Evolutionary conservation across 164 flowering plant species (phyloP).

Genomic region (Vitis rotundifolia): DNA sequence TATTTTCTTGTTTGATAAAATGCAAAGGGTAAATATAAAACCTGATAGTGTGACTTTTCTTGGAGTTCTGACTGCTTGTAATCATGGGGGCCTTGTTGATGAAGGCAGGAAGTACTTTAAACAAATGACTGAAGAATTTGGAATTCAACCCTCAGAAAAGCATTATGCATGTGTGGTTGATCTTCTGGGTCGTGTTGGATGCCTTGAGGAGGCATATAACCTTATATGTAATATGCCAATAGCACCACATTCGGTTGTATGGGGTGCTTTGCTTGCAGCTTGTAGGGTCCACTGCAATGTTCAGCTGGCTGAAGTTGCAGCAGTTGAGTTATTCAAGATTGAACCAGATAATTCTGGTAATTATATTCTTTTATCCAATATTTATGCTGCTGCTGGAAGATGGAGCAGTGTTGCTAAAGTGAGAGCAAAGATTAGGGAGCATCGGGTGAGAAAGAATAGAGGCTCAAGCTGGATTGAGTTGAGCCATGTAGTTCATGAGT

Average conservation of each 20-base stretch:
- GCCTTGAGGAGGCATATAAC: conserved; percentile 33
- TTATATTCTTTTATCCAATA: conserved; percentile 36
- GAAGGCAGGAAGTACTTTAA: conserved; percentile 39
- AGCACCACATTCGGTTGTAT: conserved; percentile 30
- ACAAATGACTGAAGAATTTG: conserved; percentile 32
- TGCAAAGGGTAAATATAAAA: conserved; percentile 27
- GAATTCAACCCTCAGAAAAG: conserved; percentile 34
- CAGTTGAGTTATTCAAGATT: conserved; percentile 34
- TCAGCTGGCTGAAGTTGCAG: conserved; percentile 39
- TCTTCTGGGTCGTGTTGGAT: conserved; percentile 45
- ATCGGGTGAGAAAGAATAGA: conserved; percentile 33
- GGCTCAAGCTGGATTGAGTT: conserved; percentile 50
- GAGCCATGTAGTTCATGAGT: conserved; percentile 37
- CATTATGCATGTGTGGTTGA: conserved; percentile 45
- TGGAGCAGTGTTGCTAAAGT: conserved; percentile 44
- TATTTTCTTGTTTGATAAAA: conserved; percentile 31
- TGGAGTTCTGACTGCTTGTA: conserved; percentile 41
- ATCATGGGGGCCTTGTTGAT: conserved; percentile 43
- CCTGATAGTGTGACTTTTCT: conserved; percentile 45
- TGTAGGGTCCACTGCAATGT: conserved; percentile 36
- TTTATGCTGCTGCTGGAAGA: conserved; percentile 36
- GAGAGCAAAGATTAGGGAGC: conserved; percentile 37
- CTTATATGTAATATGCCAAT: conserved; percentile 34
- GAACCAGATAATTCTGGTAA: conserved; percentile 49
- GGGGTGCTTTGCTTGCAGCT: conserved; percentile 50